Base-by-base conservation (phyloP, 108 stramenopile species). In the Pseudonitzschia multiseries region DNA sequence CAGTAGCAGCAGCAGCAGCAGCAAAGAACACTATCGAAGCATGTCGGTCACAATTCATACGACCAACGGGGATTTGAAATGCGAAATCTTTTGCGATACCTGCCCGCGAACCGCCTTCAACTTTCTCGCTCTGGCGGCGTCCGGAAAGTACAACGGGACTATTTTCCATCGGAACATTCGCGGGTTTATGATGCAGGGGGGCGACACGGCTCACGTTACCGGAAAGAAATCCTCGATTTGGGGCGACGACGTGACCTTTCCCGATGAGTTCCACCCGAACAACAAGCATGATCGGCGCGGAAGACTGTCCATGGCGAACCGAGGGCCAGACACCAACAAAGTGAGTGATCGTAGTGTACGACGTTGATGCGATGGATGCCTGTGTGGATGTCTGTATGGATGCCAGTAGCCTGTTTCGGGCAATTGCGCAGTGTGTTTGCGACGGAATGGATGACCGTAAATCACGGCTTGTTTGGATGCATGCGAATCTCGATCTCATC, bases 41-140 rank as follows among this genome's bases (percentile, higher is more conserved):
- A 97, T 97, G 98, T 89, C 97, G 4, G 93, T 97, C 27, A 98
- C 96, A 9, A 86, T 99, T 43, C 96, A 97, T 63, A 99, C 98
- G 26, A 86, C 78, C 31, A 71, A 89, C 26, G 98, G 98, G 15
- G 94, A 97, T 79, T 68, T 99, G 64, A 97, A 98, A 68, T 81
- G 96, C 46, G 98, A 99, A 73, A 83, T 99, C 27, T 97, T 89
- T 80, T 98, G 97, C 83, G 99, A 98, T 73, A 95, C 93, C 8
- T 95, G 88, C 26, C 99, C 96, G 8, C 77, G 89, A 62, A 96
- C 97, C 0, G 84, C 89, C 40, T 91, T 93, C 74, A 98, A 98
- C 70, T 96, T 97, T 74, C 74, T 97, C 8, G 96, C 94, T 9
- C 81, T 97, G 40, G 84, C 87, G 51, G 95, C 95, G 8, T 80